phyloP scores from a whole-genome alignment of 352 stramenopile species.

The Phytophthora rubi region DNA sequence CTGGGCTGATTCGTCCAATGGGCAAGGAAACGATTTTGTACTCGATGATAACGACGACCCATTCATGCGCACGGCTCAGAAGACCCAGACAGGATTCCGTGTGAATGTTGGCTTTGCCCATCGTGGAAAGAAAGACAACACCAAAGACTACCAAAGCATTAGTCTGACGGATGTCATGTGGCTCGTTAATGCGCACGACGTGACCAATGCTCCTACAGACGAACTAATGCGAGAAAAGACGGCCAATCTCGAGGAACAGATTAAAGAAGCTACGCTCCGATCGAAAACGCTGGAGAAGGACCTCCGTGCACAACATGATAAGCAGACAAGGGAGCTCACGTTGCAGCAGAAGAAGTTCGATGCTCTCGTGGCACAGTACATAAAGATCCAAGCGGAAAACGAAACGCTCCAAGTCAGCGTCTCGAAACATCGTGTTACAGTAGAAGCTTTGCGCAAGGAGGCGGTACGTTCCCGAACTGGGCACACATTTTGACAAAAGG shows the following conservation, averaged over 20 bases:
- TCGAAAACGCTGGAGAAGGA: constrained; percentile 77
- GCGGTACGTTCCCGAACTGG: constrained; percentile 50
- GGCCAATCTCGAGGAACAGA: constrained; percentile 88
- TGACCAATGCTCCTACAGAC: constrained; percentile 74
- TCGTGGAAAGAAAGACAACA: constrained; percentile 86
- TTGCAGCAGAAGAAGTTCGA: constrained; percentile 85
- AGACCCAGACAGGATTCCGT: constrained; percentile 86
- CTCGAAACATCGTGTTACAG: constrained; percentile 59
- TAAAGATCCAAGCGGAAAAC: constrained; percentile 85
- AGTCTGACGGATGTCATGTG: constrained; percentile 83
- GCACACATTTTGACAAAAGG: not conserved
- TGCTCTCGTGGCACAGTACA: constrained; percentile 78
- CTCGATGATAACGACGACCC: constrained; percentile 81
- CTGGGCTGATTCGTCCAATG: constrained; percentile 52
- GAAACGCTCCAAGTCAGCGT: constrained; percentile 77
- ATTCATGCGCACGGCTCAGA: constrained; percentile 86
- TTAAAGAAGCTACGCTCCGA: constrained; percentile 81
- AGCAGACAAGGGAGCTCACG: constrained; percentile 74
- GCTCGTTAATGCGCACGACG: constrained; percentile 84
- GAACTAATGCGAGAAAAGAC: constrained; percentile 90
- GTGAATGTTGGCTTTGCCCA: constrained; percentile 88
- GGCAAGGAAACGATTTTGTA: constrained; percentile 42
- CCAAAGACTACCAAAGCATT: constrained; percentile 90
- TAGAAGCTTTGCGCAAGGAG: constrained; percentile 84
- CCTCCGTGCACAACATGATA: constrained; percentile 74